Percentiles rank a stretch among this genome's conserved stretches.
phyloP scores from a whole-genome alignment of 805 yeast species.

The Candida morakotiae region DNA sequence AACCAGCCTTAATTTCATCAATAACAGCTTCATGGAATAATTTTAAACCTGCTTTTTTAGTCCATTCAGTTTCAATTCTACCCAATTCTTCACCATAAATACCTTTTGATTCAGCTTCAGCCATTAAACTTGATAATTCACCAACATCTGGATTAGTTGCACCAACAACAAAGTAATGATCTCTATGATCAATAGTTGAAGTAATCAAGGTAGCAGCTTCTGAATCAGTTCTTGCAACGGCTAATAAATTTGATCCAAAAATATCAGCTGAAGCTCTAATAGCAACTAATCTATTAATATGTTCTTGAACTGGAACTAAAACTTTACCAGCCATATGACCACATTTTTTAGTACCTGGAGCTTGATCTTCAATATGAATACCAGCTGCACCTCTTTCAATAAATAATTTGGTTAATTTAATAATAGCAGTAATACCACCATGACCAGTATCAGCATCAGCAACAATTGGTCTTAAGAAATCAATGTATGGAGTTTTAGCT shows the following conservation, averaged over 20 bases:
- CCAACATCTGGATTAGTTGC: slow-evolving; percentile 79
- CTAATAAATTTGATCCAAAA: slow-evolving; percentile 77
- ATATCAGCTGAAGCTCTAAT: slow-evolving; percentile 95
- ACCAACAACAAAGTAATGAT: slow-evolving; percentile 89
- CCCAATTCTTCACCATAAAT: slow-evolving; percentile 67
- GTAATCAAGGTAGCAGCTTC: slow-evolving; percentile 96
- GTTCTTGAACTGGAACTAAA: slow-evolving; percentile 95
- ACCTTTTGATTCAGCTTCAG: slow-evolving; percentile 76
- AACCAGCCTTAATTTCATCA: slow-evolving; percentile 67
- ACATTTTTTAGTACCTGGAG: slow-evolving; percentile 97
- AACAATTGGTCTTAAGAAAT: slow-evolving; percentile 88
- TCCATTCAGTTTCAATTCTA: slow-evolving; percentile 78
- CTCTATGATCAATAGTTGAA: slow-evolving; percentile 90
- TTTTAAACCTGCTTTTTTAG: slow-evolving; percentile 74
- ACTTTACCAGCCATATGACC: slow-evolving; percentile 99
- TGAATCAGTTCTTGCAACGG: slow-evolving; percentile 94
- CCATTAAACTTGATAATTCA: slow-evolving; percentile 73
- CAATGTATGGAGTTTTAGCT: slow-evolving; percentile 67
- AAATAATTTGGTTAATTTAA: slow-evolving; percentile 91
- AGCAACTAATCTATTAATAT: slow-evolving; percentile 89
- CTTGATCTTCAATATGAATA: slow-evolving; percentile 97
- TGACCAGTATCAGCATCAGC: slow-evolving; percentile 99
- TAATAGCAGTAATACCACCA: slow-evolving; percentile 96
- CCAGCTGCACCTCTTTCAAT: slow-evolving; percentile 99
- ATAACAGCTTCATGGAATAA: slow-evolving; percentile 88